A percentile compares a stretch with the other conserved stretches of the same genome.
phyloP scores from a whole-genome alignment of 2,329 filamentous ascomycete species.

The Aspergillus vadensis region DNA sequence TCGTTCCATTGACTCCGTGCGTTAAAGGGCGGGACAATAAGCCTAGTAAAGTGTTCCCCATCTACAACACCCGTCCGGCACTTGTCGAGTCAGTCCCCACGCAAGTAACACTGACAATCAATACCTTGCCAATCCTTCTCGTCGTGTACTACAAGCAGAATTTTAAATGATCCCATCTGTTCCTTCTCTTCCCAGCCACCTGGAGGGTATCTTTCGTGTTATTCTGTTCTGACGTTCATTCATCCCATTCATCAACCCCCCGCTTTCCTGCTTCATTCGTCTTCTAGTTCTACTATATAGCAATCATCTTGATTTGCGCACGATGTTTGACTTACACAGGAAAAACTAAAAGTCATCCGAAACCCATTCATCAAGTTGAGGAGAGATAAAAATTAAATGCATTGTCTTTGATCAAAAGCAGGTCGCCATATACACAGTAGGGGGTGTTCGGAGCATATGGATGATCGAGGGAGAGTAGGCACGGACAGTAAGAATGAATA shows the following conservation, averaged over 20 bases:
- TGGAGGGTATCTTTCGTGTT: background rate
- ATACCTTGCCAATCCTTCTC: background rate
- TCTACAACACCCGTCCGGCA: background rate
- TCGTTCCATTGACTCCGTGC: background rate
- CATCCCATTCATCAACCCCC: background rate
- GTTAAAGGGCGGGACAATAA: background rate
- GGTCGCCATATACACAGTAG: background rate
- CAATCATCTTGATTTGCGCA: no score
- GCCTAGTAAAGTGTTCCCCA: background rate
- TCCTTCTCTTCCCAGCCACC: background rate
- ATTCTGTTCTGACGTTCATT: background rate
- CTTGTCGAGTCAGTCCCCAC: background rate
- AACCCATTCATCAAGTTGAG: no score
- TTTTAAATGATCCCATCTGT: background rate
- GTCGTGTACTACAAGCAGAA: background rate
- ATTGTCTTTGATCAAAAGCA: background rate
- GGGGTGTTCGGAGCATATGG: background rate
- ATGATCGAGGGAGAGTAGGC: background rate
- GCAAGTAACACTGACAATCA: background rate
- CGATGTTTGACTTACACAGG: no score
- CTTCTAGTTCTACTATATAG: no score
- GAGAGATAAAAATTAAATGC: background rate
- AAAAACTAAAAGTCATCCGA: no score
- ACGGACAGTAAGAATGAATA: background rate
- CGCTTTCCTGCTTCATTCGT: no score